Base-by-base conservation (phyloP, 2,329 filamentous ascomycete species). In the Penicillium sp. region DNA sequence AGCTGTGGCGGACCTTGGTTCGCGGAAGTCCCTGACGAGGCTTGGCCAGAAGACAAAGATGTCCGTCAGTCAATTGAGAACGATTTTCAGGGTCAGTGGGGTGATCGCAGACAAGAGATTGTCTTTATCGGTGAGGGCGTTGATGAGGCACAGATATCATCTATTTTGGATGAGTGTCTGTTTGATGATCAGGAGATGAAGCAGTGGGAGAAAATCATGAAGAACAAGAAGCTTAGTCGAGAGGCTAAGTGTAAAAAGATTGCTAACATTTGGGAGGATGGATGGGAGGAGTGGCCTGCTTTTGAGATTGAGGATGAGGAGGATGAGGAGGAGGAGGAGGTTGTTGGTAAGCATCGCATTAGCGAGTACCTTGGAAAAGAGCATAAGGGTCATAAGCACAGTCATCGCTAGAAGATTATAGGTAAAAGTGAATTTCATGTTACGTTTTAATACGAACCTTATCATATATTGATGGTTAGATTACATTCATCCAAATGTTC, bases 91-190 rank as follows among this genome's bases (percentile, higher is more conserved):
- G 73, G 72, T 4, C 72, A 73, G 8, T 90, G 86, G 85, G 87
- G 86, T 0, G 88, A 90, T 61, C 78, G 87, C 1, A 77, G 87
- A 2, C 87, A 90, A 67, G 88, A 90, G 68, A 68, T 90, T 6
- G 88, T 90, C 2, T 88, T 90, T 57, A 90, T 91, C 54, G 88
- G 88, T 0, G 86, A 89, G 69, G 78, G 79, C 5, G 76, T 90
- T 14, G 78, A 89, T 48, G 65, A 77, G 1, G 65, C 69, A 5
- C 78, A 74, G 0, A 73, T 90, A 15, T 81, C 79, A 23, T 71
- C 69, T 4, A 68, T 80, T 31, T 68, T 90, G 3, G 84, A 90
- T 63, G 71, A 68, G 2, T 89, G 87, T 63, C 67, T 90, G 23
- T 68, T 90, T 2, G 79, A 79, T n/a, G 82, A 87, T 22, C 68